Evolutionary conservation across 192 early-diverging fungal species (phyloP), one percentile per base, ranked within the genome.

Genomic region (Backusella macrospora): DNA sequence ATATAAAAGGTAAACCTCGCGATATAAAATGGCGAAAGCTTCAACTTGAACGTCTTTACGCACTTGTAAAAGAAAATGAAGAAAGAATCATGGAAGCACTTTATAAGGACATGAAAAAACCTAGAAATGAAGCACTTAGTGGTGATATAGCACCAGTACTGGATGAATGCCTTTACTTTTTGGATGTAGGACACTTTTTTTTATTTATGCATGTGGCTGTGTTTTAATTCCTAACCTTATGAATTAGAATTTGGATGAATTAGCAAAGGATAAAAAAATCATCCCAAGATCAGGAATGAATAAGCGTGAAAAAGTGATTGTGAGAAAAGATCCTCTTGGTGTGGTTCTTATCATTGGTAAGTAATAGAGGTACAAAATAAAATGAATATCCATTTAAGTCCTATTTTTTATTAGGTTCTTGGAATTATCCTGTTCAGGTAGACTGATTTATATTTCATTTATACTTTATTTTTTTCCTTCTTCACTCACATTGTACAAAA

Each of bases 291-390:
- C 23, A 18, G 65, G 86, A 13, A 70, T 80, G 15, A 81, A 88
- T 52, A 65, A 74, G 55, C 7, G 88, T 34, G 85, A 89, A 79
- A 78, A 69, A 12, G 64, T 80, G 18, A 76, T 84, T 47, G 76
- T 91, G 46, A 89, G 91, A 45, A 88, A 85, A 55, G 92, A 94
- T 16, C 95, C 97, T 6, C 80, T 91, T 67, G 96, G 96, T 66
- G 74, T 91, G 3, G 90, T 90, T 15, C 77, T 92, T 52, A 81
- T 93, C 55, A 87, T 96, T 65, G 90, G 87, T 16, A 75, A 87
- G 39, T 89, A 90, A n/a, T 59, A 59, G 16, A 59, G 26, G 26
- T 90, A 93, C 83, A 92, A 82, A 68, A 83, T 73, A 74, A 77
- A 71, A 70, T 62, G 73, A 39, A 16, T 62, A 55, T 39, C 45